Base-by-base conservation (phyloP, 1,284 basidiomycete genomes). In the Sanghuangporus sanghuang region DNA sequence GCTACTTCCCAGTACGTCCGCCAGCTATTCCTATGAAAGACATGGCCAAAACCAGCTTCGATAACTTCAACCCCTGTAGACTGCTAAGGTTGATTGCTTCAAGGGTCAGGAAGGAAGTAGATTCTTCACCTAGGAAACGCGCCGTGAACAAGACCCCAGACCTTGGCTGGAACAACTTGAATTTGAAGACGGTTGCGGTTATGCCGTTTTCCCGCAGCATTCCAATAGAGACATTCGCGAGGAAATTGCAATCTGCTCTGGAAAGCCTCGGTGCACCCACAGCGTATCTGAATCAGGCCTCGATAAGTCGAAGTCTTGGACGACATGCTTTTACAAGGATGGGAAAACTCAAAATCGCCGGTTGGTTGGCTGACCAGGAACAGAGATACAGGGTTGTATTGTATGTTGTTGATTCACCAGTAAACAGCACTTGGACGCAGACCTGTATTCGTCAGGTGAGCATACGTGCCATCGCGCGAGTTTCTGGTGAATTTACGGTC, bases 301-400 rank as follows among this genome's bases (percentile, higher is more conserved):
- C 93, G 3, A 88, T 97, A 54, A 94, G 94, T 63, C 85, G 85
- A 57, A 93, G 96, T 68, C 85, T 97, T 1, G 96, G 95, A 7
- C 83, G 91, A 53, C 95, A 97, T 76, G 93, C 95, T 0, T 98
- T 98, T 74, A 92, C 93, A 42, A 79, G 91, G 62, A 95, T 98
- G 85, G 95, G 95, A 2, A 96, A 96, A 74, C 81, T 98, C 50
- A 98, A 97, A 78, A 90, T 91, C 21, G 89, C 90, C 0, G 92
- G 92, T 6, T 97, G 95, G 95, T 78, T 98, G 6, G 93, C 96
- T 16, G 95, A 98, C 74, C 93, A 94, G 72, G 95, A 98, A 73
- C 93, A 97, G 76, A 85, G 92, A 71, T 95, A 90, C 72, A 84
- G 92, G 27, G 95, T 88, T 2, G 95, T 98, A 0, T 80, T 98